Percentiles rank a stretch among this genome's conserved stretches.
These are phyloP conservation scores for Ogataea henricii DNA, from an alignment of 805 yeast species.

Conservation along the genomic window DNA sequence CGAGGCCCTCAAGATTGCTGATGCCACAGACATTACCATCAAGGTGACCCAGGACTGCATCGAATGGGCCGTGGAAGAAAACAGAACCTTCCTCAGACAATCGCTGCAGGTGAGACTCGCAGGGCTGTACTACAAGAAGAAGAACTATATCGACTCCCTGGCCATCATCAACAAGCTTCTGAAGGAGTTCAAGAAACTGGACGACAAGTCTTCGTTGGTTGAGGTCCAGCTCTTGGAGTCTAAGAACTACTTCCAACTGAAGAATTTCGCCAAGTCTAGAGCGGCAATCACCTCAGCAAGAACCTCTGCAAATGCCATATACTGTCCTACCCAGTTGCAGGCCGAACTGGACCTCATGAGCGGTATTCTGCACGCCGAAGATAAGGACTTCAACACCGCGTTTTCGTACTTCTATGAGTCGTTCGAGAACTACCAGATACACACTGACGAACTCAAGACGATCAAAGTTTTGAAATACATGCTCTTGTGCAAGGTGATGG, in stretches of 20 bases:
- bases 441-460: slow-evolving; percentile 40
- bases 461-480: slow-evolving; percentile 86
- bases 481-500: slow-evolving; percentile 91
- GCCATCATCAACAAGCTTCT: slow-evolving; percentile 70
- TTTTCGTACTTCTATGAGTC: slow-evolving; percentile 94
- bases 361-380: slow-evolving; percentile 95
- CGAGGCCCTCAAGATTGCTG: slow-evolving; percentile 52
- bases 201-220: slow-evolving; percentile 91
- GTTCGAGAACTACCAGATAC: slow-evolving; percentile 79
- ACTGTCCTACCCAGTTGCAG: slow-evolving; percentile 90
- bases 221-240: slow-evolving; percentile 94
- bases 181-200: slow-evolving; percentile 87
- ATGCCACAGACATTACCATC: slow-evolving; percentile 69
- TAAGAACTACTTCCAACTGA: slow-evolving; percentile 84
- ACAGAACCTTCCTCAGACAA: slow-evolving; percentile 86
- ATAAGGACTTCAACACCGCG: slow-evolving; percentile 94
- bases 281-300: slow-evolving; percentile 94
- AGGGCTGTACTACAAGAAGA: slow-evolving; percentile 66
- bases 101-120: slow-evolving; percentile 83
- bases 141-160: slow-evolving; percentile 66
- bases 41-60: slow-evolving; percentile 74
- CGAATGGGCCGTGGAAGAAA: slow-evolving; percentile 82
- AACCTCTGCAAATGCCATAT: slow-evolving; percentile 95
- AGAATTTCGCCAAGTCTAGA: slow-evolving; percentile 87
- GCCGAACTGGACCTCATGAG: slow-evolving; percentile 95